Percentiles rank a stretch among this genome's conserved stretches.
Evolutionary conservation across 2,329 filamentous ascomycete species (phyloP).

Genomic region (Mollisiaceae sp.): DNA sequence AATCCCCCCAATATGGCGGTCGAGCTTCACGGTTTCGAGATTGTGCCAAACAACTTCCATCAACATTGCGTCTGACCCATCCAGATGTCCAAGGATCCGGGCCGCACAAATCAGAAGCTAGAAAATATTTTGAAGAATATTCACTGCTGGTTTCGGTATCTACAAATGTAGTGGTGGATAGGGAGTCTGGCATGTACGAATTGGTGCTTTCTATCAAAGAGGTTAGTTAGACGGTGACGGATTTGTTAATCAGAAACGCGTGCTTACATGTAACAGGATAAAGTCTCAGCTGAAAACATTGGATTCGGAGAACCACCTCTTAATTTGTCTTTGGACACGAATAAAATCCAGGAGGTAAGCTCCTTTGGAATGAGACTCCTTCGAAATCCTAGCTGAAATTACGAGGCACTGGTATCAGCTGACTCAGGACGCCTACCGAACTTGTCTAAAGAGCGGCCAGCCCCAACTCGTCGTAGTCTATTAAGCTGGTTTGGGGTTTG

Average conservation of each 20-base stretch:
- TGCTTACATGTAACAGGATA: neutral
- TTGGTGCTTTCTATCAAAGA: conserved; percentile 3
- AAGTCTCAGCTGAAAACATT: neutral
- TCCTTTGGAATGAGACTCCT: neutral
- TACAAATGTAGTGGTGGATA: neutral
- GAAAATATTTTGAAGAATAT: neutral
- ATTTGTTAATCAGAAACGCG: neutral
- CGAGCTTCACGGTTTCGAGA: conserved; percentile 6
- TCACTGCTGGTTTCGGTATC: neutral
- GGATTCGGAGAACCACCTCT: neutral
- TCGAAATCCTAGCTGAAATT: neutral
- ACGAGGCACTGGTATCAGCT: neutral
- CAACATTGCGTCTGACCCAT: neutral
- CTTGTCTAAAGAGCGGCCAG: neutral
- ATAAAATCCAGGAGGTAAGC: neutral
- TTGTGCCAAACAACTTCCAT: neutral
- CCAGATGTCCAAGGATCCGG: neutral
- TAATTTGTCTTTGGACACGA: neutral
- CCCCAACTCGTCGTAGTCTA: neutral
- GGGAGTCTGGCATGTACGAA: conserved; percentile 6
- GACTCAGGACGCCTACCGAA: neutral
- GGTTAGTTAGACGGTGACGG: neutral
- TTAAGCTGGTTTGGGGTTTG: neutral
- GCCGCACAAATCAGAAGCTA: neutral
- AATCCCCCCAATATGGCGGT: neutral